Percentiles rank a stretch among this genome's conserved stretches.
These are phyloP conservation scores for Pittosporum tobira DNA, from an alignment of 129 eudicot genomes.

Conservation along the genomic window DNA sequence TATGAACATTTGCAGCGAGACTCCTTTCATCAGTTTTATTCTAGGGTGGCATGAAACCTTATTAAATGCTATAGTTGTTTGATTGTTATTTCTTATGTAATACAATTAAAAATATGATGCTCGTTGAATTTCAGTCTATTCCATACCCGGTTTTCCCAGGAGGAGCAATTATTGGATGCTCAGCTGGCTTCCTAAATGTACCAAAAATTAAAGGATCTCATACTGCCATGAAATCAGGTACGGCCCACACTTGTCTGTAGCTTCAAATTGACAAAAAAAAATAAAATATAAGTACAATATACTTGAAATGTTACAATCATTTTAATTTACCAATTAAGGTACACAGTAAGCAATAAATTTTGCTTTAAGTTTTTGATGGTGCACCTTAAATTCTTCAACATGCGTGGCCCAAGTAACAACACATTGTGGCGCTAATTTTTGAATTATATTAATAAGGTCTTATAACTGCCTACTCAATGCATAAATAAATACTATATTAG, in stretches of 20 bases:
- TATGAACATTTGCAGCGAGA: no score
- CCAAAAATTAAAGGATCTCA: slow-evolving; percentile 98
- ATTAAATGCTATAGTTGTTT: background rate
- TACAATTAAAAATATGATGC: slow-evolving; percentile 35
- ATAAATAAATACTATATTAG: background rate
- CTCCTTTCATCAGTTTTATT: background rate
- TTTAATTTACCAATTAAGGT: background rate
- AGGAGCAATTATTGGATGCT: slow-evolving; percentile 96
- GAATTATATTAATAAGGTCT: no score
- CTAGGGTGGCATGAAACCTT: background rate
- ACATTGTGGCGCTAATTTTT: background rate
- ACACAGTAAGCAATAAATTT: background rate
- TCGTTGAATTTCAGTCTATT: slow-evolving; percentile 88
- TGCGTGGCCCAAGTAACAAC: background rate
- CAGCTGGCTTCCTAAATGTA: slow-evolving; percentile 95
- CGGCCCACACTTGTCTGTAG: background rate
- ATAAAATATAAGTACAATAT: no score
- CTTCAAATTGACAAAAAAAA: no score
- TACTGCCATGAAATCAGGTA: slow-evolving; percentile 99
- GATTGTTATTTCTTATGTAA: slow-evolving; percentile 4
- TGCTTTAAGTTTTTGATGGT: background rate
- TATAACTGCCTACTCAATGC: no score
- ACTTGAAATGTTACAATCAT: background rate
- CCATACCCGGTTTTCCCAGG: slow-evolving; percentile 99
- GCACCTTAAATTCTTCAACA: background rate